A percentile compares a stretch with the other conserved stretches of the same genome.
Evolutionary conservation across 352 stramenopile genomes (phyloP).

Genomic region (Globisporangium lucens): DNA sequence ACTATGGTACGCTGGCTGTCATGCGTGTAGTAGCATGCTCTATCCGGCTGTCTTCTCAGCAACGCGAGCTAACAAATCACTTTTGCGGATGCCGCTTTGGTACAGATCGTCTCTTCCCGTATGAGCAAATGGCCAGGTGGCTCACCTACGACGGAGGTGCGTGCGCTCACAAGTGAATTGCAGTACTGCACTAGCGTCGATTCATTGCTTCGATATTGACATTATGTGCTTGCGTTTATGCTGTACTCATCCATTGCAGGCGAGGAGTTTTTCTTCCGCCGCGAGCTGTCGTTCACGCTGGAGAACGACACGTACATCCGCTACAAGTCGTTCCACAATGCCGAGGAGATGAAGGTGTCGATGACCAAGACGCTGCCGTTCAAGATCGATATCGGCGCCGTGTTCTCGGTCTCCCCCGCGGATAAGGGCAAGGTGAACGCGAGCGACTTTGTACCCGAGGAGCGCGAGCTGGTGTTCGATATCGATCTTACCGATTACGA

Average conservation of each 20-base stretch:
- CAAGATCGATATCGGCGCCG: conserved; percentile 99
- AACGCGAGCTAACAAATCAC: background rate
- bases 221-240: background rate
- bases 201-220: background rate
- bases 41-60: background rate
- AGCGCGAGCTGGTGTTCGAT: conserved; percentile 99
- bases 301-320: conserved; percentile 99
- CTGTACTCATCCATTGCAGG: conserved; percentile 24
- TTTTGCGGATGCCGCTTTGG: background rate
- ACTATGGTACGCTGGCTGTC: conserved; percentile 58
- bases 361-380: conserved; percentile 94
- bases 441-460: conserved; percentile 87
- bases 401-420: conserved; percentile 88
- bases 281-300: conserved; percentile 98
- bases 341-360: conserved; percentile 76
- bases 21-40: background rate
- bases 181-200: background rate
- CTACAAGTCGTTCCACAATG: conserved; percentile 94
- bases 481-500: conserved; percentile 99
- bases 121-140: conserved; percentile 83
- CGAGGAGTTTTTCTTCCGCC: conserved; percentile 79
- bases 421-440: conserved; percentile 87
- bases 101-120: conserved; percentile 82
- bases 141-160: conserved; percentile 76
- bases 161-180: background rate